These are phyloP conservation scores for Saccharomycopsis hybrid DNA, from an alignment of 1,139 yeast species.

Conservation along the genomic window DNA sequence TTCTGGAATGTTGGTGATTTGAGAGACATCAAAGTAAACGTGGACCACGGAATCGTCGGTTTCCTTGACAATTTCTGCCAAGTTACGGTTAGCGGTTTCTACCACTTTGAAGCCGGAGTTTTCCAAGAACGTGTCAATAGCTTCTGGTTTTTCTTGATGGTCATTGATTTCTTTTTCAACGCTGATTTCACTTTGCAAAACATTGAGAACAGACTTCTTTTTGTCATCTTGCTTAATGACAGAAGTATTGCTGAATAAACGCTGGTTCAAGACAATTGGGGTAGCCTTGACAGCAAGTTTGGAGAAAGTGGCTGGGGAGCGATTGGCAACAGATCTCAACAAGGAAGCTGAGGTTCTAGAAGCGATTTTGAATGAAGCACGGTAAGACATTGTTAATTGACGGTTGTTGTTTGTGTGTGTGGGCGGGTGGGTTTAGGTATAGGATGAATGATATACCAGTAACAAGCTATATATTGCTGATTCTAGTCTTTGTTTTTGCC, in stretches of 20 bases:
- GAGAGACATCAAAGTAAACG: conserved; percentile 78
- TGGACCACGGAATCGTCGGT: conserved; percentile 59
- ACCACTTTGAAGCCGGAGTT: conserved; percentile 51
- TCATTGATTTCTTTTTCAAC: conserved; percentile 33
- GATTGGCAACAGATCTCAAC: not conserved
- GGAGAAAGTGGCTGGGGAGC: too few relatives aligned
- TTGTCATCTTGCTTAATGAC: conserved; percentile 2
- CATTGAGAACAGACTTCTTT: conserved; percentile 25
- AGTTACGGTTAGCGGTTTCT: conserved; percentile 49
- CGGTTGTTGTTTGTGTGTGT: too few relatives aligned
- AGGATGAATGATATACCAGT: too few relatives aligned
- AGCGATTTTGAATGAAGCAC: conserved; percentile 3
- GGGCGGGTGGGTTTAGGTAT: too few relatives aligned
- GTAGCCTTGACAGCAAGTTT: not conserved
- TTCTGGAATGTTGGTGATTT: conserved; percentile 57
- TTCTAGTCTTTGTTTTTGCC: too few relatives aligned
- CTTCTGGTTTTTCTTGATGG: conserved; percentile 27
- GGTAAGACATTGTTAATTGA: conserved; percentile 8
- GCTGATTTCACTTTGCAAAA: conserved; percentile 38
- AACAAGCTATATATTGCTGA: too few relatives aligned
- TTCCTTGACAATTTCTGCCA: conserved; percentile 63
- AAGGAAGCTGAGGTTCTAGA: not conserved
- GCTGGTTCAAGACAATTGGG: conserved; percentile 4
- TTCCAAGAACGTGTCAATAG: conserved; percentile 37
- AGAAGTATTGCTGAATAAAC: conserved; percentile 3